Evolutionary conservation across 306 rosid species (phyloP).

Genomic region (Rubus idaeus): DNA sequence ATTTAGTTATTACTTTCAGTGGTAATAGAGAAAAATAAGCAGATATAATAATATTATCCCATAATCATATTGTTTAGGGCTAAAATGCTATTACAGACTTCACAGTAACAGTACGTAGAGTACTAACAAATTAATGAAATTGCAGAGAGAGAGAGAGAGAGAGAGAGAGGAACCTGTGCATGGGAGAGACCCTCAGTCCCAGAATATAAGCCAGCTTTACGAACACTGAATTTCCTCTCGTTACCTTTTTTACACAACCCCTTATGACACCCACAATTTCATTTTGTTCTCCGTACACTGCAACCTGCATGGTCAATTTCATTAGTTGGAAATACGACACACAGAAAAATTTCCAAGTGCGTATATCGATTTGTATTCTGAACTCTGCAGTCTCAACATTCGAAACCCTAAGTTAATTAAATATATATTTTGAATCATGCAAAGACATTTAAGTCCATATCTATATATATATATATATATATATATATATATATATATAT

Average conservation of each 20-base stretch:
- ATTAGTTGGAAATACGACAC: neutral
- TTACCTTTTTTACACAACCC: constrained; percentile 82
- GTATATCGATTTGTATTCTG: neutral
- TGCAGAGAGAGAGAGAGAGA: constrained; percentile 20
- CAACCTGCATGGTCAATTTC: constrained; percentile 50
- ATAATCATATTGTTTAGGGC: neutral
- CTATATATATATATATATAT: too few species aligned
- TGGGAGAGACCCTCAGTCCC: constrained; percentile 86
- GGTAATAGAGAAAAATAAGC: neutral
- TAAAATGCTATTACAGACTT: neutral
- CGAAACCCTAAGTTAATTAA: neutral
- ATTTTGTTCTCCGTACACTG: constrained; percentile 70
- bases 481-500: too few species aligned
- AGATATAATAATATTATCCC: neutral
- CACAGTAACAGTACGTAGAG: neutral
- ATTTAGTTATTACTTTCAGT: neutral
- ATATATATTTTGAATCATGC: too few species aligned
- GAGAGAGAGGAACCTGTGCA: constrained; percentile 55
- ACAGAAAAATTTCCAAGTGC: too few species aligned
- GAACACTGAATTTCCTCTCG: constrained; percentile 53
- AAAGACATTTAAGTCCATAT: too few species aligned
- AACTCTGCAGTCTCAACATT: neutral
- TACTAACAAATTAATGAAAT: neutral
- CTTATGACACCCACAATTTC: constrained; percentile 78
- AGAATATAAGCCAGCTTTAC: constrained; percentile 75